Evolutionary conservation across 2,329 filamentous ascomycete genomes (phyloP), one percentile per base, ranked within the genome.

Genomic region (Curvularia verruculosa): DNA sequence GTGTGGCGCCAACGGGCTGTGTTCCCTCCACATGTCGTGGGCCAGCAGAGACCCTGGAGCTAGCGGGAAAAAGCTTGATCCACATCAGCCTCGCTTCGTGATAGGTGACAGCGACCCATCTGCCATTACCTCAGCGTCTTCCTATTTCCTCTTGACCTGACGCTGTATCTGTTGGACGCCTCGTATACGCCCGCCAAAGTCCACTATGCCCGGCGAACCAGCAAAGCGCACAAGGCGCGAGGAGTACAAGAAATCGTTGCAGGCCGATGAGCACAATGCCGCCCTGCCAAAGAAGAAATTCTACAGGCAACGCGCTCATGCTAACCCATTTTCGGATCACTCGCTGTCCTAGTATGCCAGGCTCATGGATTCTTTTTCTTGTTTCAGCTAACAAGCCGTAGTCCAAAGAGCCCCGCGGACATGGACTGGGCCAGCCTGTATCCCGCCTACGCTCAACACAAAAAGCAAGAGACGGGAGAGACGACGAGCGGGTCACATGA

Each of bases 301-400:
- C 80, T 99, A 96, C 77, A 87, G 95, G 54, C 95, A 99, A 78
- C 86, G 95, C 76, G 95, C 95, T 36, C 95, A 99, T 80, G 95
- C 95, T 61, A 99, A 99, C 80, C 93, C 94, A 6, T 99, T 99
- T 79, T 97, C 94, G 2, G 95, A 99, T 72, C 95, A 99, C 81
- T 82, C 86, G 56, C 82, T 99, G 74, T 83, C 84, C 70, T 99
- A 99, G 95, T 96, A 85, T 21, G 54, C 6, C 4, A 7, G 23
- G 18, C 8, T 47, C 15, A 4, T 21, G 19, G 19, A 24, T 46
- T 29, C 28, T 13, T 1, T 45, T 19, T 24, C 31, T 15, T 21
- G 34, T 23, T 26, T 2, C 15, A 34, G 54, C 72, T 71, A 52
- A 68, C 9, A 63, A 13, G 21, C 18, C 54, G 46, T 53, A 97